These are phyloP conservation scores for Stagonosporopsis tanaceti DNA, from an alignment of 2,329 filamentous ascomycete genomes.

Conservation along the genomic window DNA sequence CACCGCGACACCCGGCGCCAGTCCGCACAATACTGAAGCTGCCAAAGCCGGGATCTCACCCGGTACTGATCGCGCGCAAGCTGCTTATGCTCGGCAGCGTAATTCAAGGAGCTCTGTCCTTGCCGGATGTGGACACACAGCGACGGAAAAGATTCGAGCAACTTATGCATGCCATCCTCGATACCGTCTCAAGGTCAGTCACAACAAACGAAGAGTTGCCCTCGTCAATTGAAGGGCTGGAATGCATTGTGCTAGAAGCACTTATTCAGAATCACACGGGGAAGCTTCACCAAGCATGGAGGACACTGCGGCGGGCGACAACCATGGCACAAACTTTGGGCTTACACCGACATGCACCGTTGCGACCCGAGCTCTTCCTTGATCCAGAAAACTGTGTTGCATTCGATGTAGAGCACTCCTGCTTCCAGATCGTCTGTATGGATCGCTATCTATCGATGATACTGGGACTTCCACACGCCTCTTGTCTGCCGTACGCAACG, in stretches of 20 bases:
- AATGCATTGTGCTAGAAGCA: slow-evolving; percentile 54
- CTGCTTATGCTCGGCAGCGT: slow-evolving; percentile 45
- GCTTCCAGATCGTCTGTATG: slow-evolving; percentile 50
- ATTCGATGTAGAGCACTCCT: slow-evolving; percentile 33
- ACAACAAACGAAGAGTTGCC: slow-evolving; percentile 52
- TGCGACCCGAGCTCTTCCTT: slow-evolving; percentile 37
- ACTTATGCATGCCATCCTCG: slow-evolving; percentile 23
- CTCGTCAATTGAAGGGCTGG: slow-evolving; percentile 51
- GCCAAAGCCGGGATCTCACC: slow-evolving; percentile 34
- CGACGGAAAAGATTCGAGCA: neutral
- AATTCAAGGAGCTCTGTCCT: slow-evolving; percentile 27
- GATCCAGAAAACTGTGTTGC: slow-evolving; percentile 16
- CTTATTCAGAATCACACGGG: slow-evolving; percentile 52
- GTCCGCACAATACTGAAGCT: slow-evolving; percentile 45
- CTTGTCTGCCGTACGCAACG: neutral
- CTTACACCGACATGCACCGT: slow-evolving; percentile 50
- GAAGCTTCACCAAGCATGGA: slow-evolving; percentile 53
- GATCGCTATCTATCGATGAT: slow-evolving; percentile 54
- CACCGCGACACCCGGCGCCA: slow-evolving; percentile 22
- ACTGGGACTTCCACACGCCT: slow-evolving; percentile 50
- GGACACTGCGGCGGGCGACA: slow-evolving; percentile 51
- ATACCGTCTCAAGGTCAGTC: slow-evolving; percentile 39
- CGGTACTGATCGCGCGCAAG: slow-evolving; percentile 44
- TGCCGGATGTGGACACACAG: neutral
- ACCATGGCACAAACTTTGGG: slow-evolving; percentile 54